Base-by-base conservation (phyloP, 169 alveolate genomes). In the Eimeria zaria region DNA sequence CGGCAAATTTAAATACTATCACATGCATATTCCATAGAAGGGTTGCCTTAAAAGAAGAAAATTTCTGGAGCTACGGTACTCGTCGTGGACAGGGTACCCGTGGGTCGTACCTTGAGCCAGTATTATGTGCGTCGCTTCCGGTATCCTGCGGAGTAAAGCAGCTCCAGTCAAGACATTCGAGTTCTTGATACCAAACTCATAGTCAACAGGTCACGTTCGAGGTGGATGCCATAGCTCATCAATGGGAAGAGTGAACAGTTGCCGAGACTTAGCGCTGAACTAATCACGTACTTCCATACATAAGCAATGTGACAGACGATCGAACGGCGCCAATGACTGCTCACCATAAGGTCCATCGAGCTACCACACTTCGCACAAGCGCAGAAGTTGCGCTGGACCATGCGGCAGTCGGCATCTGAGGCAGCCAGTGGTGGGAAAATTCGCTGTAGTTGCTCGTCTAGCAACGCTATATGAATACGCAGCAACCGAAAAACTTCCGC, bases 361-460 rank as follows among this genome's bases (percentile, higher is more conserved):
- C 53, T 53, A 60, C 92, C 92, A 41, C 92, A 85, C 60, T 85
- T 85, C 48, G 92, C 92, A 60, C 92, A 85, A 48, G 58, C 16
- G 92, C 92, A 85, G 24, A 85, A 85, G 78, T 27, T 36, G 39
- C 78, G 67, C 30, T 60, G 80, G 41, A 85, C 58, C 58, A 85
- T 9, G 36, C 92, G 92, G 39, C 64, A 27, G 30, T 85, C 92
- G 9, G 92, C 74, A 36, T 55, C 92, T 27, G 92, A 85, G 60
- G 78, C 78, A 60, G 78, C 92, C 78, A 58, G 46, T n/a, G 92
- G 92, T 27, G 92, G 80, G 48, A 85, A 53, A 6, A 64, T 62
- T 24, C 71, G 64, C 53, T 64, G 95, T 12, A 64, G 62, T 58
- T 88, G 85, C 95, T 39, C 84, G 41, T 67, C 95, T 12, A 88